Conservation (phyloP, 345 rosid genomes). For the Brassica juncea region DNA sequence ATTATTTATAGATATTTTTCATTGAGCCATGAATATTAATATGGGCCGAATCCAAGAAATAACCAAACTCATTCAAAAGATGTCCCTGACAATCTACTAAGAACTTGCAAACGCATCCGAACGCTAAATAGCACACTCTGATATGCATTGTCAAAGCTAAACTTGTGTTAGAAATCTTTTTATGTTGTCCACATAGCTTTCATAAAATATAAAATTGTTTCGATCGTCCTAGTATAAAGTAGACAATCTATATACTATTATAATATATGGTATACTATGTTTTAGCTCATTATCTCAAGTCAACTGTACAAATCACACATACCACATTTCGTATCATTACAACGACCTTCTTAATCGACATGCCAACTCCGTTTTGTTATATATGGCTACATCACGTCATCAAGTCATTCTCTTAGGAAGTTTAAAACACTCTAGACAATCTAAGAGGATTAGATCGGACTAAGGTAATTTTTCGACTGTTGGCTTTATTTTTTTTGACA, state of each 20-base stretch:
- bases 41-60: not conserved
- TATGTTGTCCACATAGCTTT: not conserved
- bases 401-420: not conserved
- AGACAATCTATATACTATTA: not conserved
- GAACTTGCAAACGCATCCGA: not conserved
- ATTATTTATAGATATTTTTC: not conserved
- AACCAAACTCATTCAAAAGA: not conserved
- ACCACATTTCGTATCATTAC: not conserved
- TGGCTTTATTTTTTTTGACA: not conserved
- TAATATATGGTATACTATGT: not conserved
- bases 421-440: not conserved
- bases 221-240: not conserved
- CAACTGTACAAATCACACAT: not conserved
- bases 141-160: not conserved
- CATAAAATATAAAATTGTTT: not conserved
- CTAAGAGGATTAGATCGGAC: not conserved
- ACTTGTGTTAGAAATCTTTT: not conserved
- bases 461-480: not conserved
- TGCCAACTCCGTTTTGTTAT: not conserved
- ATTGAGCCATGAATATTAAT: not conserved
- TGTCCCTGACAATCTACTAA: not conserved
- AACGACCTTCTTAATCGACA: not conserved
- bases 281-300: not conserved
- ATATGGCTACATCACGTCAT: not conserved
- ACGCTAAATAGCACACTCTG: not conserved